These are phyloP conservation scores for Mortierella sp. DNA, from an alignment of 371 early-diverging fungal genomes.

Conservation along the genomic window DNA sequence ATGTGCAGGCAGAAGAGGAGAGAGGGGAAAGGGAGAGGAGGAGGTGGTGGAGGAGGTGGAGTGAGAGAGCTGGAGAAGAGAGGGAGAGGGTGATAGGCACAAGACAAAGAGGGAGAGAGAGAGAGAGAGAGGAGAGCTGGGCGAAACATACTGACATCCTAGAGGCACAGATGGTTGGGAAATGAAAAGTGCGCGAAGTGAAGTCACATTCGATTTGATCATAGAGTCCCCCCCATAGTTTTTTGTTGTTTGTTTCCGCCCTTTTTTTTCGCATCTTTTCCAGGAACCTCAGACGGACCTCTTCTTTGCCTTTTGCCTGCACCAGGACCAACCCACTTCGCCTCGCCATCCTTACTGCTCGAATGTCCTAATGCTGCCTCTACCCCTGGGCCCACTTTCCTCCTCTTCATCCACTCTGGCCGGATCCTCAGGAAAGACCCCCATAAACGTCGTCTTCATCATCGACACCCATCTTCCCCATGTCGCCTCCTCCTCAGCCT, in stretches of 20 bases:
- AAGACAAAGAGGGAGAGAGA: neutral
- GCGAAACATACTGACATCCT: neutral
- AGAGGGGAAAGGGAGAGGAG: neutral
- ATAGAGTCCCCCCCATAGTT: no score
- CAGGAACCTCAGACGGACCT: neutral
- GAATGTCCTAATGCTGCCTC: slow-evolving; percentile 24
- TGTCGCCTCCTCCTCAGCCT: neutral
- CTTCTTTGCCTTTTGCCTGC: no score
- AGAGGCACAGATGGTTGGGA: no score
- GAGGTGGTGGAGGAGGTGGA: neutral
- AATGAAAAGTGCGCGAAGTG: neutral
- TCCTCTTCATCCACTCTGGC: neutral
- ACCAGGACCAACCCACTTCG: neutral
- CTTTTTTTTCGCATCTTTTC: neutral
- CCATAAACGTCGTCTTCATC: slow-evolving; percentile 49
- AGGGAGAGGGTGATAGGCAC: no score
- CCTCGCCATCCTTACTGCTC: neutral
- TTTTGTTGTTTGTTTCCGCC: neutral
- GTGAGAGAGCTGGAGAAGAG: no score
- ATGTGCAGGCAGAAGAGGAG: neutral
- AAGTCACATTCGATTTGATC: neutral
- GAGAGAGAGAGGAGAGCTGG: neutral
- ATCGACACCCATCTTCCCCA: slow-evolving; percentile 40
- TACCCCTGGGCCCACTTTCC: slow-evolving; percentile 23
- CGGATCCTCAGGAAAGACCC: slow-evolving; percentile 32